Conservation (phyloP, 148 eudicot species). For the Silene conica region DNA sequence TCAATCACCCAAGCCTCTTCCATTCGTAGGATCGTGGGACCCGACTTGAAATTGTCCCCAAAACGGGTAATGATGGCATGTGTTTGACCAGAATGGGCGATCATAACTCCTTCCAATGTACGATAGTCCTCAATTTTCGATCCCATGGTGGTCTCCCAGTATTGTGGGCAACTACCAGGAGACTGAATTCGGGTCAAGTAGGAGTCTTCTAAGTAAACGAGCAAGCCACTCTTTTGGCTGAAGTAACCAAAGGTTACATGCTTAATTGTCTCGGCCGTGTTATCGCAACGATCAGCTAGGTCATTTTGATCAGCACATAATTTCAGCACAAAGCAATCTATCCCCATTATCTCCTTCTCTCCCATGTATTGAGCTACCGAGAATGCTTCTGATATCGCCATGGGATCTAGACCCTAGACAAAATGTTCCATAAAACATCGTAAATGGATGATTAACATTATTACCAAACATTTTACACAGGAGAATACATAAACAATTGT, state of each 20-base stretch:
- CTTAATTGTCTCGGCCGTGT: conserved; percentile 85
- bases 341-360: conserved; percentile 59
- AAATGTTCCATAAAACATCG: background rate
- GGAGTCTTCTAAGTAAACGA: conserved; percentile 82
- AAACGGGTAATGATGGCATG: conserved; percentile 64
- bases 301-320: conserved; percentile 64
- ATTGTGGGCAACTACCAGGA: conserved; percentile 65
- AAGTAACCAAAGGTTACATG: conserved; percentile 86
- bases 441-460: background rate
- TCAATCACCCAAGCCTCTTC: conserved; percentile 84
- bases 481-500: too few species aligned
- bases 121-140: conserved; percentile 82
- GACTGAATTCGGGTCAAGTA: conserved; percentile 83
- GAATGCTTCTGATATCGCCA: conserved; percentile 69
- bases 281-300: conserved; percentile 75
- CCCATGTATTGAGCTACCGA: conserved; percentile 86
- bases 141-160: conserved; percentile 93
- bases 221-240: conserved; percentile 81
- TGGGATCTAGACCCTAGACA: conserved; percentile 77
- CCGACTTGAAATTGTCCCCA: conserved; percentile 61
- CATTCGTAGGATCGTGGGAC: conserved; percentile 64
- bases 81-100: conserved; percentile 82
- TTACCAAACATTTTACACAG: too few species aligned
- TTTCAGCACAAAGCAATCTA: conserved; percentile 75
- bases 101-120: conserved; percentile 69